A percentile compares a stretch with the other conserved stretches of the same genome.
phyloP scores from a whole-genome alignment of 192 early-diverging fungal genomes.

The Coemansia sp. region DNA sequence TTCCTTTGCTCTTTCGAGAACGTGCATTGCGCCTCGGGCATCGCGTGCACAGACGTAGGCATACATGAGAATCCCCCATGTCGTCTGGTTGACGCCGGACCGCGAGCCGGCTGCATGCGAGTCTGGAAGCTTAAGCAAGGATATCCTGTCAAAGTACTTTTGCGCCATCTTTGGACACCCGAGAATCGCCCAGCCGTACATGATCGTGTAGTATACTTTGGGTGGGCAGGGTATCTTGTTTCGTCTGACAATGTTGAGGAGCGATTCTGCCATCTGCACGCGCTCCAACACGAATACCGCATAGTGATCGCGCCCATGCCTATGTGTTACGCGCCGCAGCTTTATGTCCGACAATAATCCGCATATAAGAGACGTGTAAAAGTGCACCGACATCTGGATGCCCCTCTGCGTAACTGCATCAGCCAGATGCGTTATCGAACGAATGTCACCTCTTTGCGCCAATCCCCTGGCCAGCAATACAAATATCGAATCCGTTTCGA shows the following conservation, averaged over 20 bases:
- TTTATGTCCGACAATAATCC: constrained; percentile 15
- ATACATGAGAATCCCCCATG: constrained; percentile 43
- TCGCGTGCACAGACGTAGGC: constrained; percentile 19
- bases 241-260: constrained; percentile 18
- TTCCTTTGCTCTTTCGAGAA: constrained; percentile 14
- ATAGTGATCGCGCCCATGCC: neutral
- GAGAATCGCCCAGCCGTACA: constrained; percentile 34
- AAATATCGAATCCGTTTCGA: constrained; percentile 14
- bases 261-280: constrained; percentile 14
- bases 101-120: neutral
- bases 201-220: constrained; percentile 17
- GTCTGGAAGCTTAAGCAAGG: constrained; percentile 1
- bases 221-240: constrained; percentile 12
- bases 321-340: neutral
- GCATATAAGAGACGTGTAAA: constrained; percentile 38
- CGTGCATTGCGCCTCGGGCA: constrained; percentile 6
- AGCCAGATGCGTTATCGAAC: constrained; percentile 24
- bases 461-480: constrained; percentile 20
- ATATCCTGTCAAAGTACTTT: constrained; percentile 10
- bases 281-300: neutral
- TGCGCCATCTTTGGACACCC: constrained; percentile 9
- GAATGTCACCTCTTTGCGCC: constrained; percentile 16
- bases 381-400: constrained; percentile 1
- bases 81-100: constrained; percentile 3
- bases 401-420: constrained; percentile 1